These are phyloP conservation scores for Eucalyptus sp. DNA, from an alignment of 345 rosid species.

Conservation along the genomic window DNA sequence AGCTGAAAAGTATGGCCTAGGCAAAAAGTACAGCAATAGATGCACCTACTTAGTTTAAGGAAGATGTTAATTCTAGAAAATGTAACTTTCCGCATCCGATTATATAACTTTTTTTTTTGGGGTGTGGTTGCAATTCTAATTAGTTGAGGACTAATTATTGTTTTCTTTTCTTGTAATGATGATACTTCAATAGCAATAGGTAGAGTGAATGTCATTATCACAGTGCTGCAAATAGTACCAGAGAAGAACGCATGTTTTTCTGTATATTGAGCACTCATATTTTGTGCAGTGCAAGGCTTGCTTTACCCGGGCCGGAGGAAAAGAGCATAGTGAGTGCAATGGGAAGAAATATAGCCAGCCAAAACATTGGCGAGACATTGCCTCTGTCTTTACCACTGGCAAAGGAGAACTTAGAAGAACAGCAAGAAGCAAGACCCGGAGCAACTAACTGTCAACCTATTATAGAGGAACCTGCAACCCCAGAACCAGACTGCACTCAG, in stretches of 20 bases:
- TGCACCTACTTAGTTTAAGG: not conserved
- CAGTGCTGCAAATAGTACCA: not conserved
- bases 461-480: constrained; percentile 82
- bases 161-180: not conserved
- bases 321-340: constrained; percentile 7
- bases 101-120: not conserved
- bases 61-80: not conserved
- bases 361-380: constrained; percentile 15
- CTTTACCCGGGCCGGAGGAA: constrained; percentile 71
- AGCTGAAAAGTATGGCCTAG: not conserved
- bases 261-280: not conserved
- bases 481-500: constrained; percentile 43
- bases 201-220: not conserved
- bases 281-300: constrained; percentile 73
- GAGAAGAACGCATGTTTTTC: not conserved
- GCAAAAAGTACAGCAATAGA: not conserved
- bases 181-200: not conserved
- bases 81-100: not conserved
- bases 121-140: not conserved
- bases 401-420: constrained; percentile 17
- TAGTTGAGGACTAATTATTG: not conserved
- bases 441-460: constrained; percentile 50
- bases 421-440: constrained; percentile 7
- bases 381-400: constrained; percentile 32
- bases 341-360: constrained; percentile 1